Base-by-base conservation (phyloP, 495 filamentous ascomycete species). In the Thozetella sp. region DNA sequence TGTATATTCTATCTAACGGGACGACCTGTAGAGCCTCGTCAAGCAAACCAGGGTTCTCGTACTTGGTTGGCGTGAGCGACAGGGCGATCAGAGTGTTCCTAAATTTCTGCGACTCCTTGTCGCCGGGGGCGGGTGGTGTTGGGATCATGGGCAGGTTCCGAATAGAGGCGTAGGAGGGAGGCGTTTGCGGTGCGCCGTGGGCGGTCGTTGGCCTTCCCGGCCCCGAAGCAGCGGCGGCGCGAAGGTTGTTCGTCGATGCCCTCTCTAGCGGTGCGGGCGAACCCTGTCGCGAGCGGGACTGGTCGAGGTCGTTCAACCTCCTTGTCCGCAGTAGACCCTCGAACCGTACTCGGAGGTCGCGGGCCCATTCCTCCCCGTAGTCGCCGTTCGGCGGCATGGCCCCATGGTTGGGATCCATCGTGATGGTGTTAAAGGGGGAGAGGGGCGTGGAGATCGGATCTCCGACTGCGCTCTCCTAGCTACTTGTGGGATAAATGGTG, bases 11-110 rank as follows among this genome's bases (percentile, higher is more conserved):
- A 65, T 97, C 92, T n/a, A 98, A 74, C 0, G 96, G 96, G 50
- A 99, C 91, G 20, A 86, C 78, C 43, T 87, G 82, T 17, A 99
- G 76, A 3, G 95, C 96, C 72, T 98, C 96, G 72, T 99, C 95
- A 37, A 99, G 80, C 27, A 98, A 80, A 34, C 95, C 96, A 0
- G 96, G 95, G 69, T 99, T 98, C 76, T 99, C 95, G 76, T 97
- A 99, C 69, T 92, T 93, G 20, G 86, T 90, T 12, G 95, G 95
- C 24, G 90, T 95, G 25, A 86, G 80, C 2, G 95, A 95, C 10
- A 98, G 75, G 2, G 89, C 87, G 51, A 93, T 80, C 3, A 99
- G 80, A 30, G 93, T 79, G 75, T 90, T 96, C 52, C 90, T 86
- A 70, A 98, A 97, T 63, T 91, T 94, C 25, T 91, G 78, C 1